Base-by-base conservation (phyloP, 2,329 filamentous ascomycete species). In the Thermoascus crustaceus region DNA sequence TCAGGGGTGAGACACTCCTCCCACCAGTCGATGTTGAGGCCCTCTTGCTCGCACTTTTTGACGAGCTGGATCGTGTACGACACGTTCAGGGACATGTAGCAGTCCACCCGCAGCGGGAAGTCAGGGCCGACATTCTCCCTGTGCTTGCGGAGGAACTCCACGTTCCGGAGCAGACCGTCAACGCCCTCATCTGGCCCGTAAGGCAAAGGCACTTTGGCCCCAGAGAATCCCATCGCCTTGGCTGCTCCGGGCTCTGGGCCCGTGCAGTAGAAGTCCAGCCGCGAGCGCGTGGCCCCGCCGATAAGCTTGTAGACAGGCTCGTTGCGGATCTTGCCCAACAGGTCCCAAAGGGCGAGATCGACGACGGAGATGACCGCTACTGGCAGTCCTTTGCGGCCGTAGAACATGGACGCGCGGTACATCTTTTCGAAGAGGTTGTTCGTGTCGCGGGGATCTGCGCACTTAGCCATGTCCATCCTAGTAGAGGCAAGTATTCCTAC, bases 351-450 rank as follows among this genome's bases (percentile, higher is more conserved):
- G 4, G 88, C 88, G 27, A 95, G 73, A 54, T 95, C 88, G 53
- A 95, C 91, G 45, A 94, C 88, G 2, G 86, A 94, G 54, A 95
- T 95, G 53, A 93, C 82, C 35, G 88, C 88, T 7, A 89, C 76
- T 2, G 88, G 83, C 2, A 95, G 76, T 30, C 88, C 88, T 63
- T 95, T 95, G 47, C 88, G 81, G 42, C 88, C 88, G 56, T 95
- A 95, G 70, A 94, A 95, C 85, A 94, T 93, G 48, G 86, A 93
- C 2, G 75, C 84, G 41, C 87, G 80, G 69, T 94, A 95, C 88
- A 95, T 94, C 61, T 93, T 86, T 68, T 95, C 88, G 57, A 93
- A 95, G 19, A 95, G 70, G 44, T 88, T 75, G 63, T 94, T 94
- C 35, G 85, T 93, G 56, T 95, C 86, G 49, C 88, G 75, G 7